Conservation (phyloP, 108 stramenopile genomes). For the Bacterosira constricta region DNA sequence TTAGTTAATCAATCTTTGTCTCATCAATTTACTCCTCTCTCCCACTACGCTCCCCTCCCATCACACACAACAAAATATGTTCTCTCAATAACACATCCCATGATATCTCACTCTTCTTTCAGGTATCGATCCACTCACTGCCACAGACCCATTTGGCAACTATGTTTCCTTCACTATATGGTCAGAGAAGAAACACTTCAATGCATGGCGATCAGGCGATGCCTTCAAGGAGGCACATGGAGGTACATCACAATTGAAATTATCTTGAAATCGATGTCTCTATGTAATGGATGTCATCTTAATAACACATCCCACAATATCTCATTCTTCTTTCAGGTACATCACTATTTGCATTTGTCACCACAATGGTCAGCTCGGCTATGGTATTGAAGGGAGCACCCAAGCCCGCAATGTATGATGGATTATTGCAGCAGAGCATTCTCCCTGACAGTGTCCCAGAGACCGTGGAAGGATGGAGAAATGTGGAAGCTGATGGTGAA, state of each 20-base stretch:
- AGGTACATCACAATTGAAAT: conserved; percentile 70
- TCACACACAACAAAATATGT: too few relatives aligned
- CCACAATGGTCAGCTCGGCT: conserved; percentile 78
- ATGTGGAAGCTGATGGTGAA: conserved; percentile 74
- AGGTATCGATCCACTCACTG: conserved; percentile 44
- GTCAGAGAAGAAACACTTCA: conserved; percentile 84
- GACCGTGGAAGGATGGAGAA: conserved; percentile 86
- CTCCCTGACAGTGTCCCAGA: conserved; percentile 57
- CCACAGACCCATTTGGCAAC: conserved; percentile 57
- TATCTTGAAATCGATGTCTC: too few relatives aligned
- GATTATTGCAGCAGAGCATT: conserved; percentile 59
- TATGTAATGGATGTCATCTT: too few relatives aligned
- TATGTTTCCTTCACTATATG: conserved; percentile 88
- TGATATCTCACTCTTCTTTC: too few relatives aligned
- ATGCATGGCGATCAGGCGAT: conserved; percentile 82
- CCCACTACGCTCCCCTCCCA: too few relatives aligned
- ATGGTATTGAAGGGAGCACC: conserved; percentile 77
- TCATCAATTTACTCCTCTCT: too few relatives aligned
- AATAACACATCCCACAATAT: too few relatives aligned
- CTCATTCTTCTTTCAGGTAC: too few relatives aligned
- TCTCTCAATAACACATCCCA: too few relatives aligned
- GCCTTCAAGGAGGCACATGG: conserved; percentile 95
- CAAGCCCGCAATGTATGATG: conserved; percentile 85
- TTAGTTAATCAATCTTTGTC: background rate
- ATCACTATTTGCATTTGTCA: conserved; percentile 63